Conservation (phyloP, 306 rosid genomes). For the Pueraria montana region DNA sequence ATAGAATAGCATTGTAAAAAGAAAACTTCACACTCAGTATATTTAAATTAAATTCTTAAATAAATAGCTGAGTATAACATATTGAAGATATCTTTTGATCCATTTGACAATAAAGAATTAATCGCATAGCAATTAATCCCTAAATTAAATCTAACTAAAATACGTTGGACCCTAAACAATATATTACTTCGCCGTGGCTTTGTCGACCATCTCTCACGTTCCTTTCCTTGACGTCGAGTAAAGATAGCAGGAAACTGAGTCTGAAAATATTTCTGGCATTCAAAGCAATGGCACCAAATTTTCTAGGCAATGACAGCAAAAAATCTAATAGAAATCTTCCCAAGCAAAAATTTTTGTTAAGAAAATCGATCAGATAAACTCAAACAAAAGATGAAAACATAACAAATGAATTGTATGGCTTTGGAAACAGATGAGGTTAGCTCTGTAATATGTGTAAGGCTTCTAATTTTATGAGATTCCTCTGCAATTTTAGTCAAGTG, state of each 20-base stretch:
- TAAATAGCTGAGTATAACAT: too few species aligned
- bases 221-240: too few species aligned
- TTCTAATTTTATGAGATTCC: slow-evolving; percentile 75
- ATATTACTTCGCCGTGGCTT: too few species aligned
- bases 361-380: neutral
- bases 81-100: neutral
- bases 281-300: too few species aligned
- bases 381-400: neutral
- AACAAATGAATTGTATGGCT: neutral
- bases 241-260: neutral
- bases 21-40: too few species aligned
- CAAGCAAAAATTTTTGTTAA: neutral
- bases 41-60: too few species aligned
- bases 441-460: slow-evolving; percentile 78
- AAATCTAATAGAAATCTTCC: too few species aligned
- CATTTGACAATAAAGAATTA: neutral
- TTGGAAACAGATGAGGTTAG: slow-evolving; percentile 66
- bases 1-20: too few species aligned
- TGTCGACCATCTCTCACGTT: too few species aligned
- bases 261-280: too few species aligned
- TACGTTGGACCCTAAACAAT: neutral
- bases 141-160: neutral
- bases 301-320: too few species aligned
- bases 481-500: slow-evolving; percentile 59
- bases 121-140: neutral